phyloP scores from a whole-genome alignment of 1,284 basidiomycete species.

The Pyrrhoderma noxium region DNA sequence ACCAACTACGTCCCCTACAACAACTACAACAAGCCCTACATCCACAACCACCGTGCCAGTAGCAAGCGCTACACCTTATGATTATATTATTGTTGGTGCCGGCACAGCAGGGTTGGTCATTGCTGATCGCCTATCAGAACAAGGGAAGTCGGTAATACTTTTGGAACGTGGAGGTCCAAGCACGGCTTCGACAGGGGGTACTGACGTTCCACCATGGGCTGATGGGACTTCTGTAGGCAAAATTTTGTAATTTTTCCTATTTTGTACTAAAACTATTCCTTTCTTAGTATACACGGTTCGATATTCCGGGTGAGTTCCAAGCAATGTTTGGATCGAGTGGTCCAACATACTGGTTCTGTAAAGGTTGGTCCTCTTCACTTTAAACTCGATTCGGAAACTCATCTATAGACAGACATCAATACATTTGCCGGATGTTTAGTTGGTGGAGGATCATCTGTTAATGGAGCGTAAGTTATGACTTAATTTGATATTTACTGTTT shows the following conservation, averaged over 20 bases:
- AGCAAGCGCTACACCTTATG: constrained; percentile 41
- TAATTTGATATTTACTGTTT: too few species aligned
- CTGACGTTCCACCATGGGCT: constrained; percentile 47
- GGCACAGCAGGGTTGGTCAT: constrained; percentile 43
- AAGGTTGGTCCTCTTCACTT: constrained; percentile 29
- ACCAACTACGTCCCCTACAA: constrained; percentile 22
- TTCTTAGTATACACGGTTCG: constrained; percentile 52
- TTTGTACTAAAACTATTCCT: neutral
- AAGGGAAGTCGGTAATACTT: constrained; percentile 54
- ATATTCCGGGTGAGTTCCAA: constrained; percentile 57
- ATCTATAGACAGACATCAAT: constrained; percentile 37
- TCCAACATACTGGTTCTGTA: constrained; percentile 55
- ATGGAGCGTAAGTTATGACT: constrained; percentile 46
- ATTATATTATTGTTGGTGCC: constrained; percentile 56
- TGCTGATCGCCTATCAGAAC: constrained; percentile 52
- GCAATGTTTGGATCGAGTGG: constrained; percentile 52
- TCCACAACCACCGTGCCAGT: constrained; percentile 33
- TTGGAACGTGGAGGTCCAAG: constrained; percentile 57
- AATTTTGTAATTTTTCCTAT: neutral
- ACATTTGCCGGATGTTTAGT: constrained; percentile 57
- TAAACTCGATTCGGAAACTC: neutral
- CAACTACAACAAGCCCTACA: constrained; percentile 25
- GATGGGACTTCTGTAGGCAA: constrained; percentile 38
- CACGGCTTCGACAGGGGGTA: constrained; percentile 53
- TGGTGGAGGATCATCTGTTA: constrained; percentile 56